These are phyloP conservation scores for Aspergillus sojae DNA, from an alignment of 2,329 filamentous ascomycete genomes.

Conservation along the genomic window DNA sequence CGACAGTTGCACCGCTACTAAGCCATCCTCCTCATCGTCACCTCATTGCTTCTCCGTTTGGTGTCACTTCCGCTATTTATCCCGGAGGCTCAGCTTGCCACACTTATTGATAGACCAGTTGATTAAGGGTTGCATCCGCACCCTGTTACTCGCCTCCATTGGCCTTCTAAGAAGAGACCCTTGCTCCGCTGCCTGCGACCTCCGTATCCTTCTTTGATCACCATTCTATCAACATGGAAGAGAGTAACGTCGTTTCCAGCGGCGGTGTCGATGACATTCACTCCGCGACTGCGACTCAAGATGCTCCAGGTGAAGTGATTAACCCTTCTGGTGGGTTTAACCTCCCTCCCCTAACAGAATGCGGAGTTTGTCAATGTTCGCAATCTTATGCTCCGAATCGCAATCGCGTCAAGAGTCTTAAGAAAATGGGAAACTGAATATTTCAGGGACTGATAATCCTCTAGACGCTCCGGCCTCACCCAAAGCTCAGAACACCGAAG, in stretches of 20 bases:
- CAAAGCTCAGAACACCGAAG: constrained; percentile 62
- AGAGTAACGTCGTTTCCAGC: constrained; percentile 30
- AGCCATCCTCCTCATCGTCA: constrained; percentile 25
- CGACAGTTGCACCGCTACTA: constrained; percentile 30
- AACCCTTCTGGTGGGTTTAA: constrained; percentile 36
- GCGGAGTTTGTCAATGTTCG: constrained; percentile 18
- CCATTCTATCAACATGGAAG: constrained; percentile 39
- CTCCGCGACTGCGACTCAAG: constrained; percentile 28
- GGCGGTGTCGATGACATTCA: constrained; percentile 34
- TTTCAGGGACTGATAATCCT: constrained; percentile 61
- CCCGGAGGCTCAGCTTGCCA: constrained; percentile 4
- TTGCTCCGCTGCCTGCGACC: constrained; percentile 35
- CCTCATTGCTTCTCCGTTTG: constrained; percentile 11
- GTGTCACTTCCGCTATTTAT: constrained; percentile 7
- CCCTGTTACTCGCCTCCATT: constrained; percentile 15
- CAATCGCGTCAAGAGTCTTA: constrained; percentile 38
- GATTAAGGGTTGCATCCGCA: constrained; percentile 14
- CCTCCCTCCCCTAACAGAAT: constrained; percentile 15
- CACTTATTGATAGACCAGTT: constrained; percentile 4
- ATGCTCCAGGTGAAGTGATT: constrained; percentile 31
- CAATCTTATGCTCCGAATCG: constrained; percentile 29
- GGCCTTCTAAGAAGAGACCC: constrained; percentile 21
- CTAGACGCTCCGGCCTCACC: constrained; percentile 69
- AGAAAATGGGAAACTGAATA: constrained; percentile 32
- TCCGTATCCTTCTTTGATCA: constrained; percentile 28